Base-by-base conservation (phyloP, 768 basidiomycete species). In the Termitomyces sp. region DNA sequence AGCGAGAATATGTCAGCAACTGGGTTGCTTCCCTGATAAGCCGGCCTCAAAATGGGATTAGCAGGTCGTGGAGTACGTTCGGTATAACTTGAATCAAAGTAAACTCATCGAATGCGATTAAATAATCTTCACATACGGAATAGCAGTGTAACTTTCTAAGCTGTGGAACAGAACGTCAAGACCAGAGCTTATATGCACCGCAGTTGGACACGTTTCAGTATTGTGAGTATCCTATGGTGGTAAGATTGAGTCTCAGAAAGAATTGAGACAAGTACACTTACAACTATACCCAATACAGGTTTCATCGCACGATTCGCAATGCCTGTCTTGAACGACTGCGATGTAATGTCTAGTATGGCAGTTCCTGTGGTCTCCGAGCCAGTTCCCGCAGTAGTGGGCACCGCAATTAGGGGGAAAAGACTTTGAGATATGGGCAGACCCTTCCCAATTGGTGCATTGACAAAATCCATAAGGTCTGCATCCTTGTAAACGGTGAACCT, bases 91-190 rank as follows among this genome's bases (percentile, higher is more conserved):
- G 8, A 16, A n/a, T 35, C 38, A 18, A 18, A 40, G 43, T 52
- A 24, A 49, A 43, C 60, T 38, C 24, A 40, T 58, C 45, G 13
- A 11, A 40, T n/a, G 6, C 60, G 58, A 58, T 51, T 7, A 44
- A 43, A 40, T n/a, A 54, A 61, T 35, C n/a, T 16, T 30, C 83
- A 73, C 85, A 69, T 67, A 96, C 85, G 92, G 94, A 62, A 97
- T 94, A 5, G 94, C 91, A 8, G 94, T 96, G 69, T 90, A 96
- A 59, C 88, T 93, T 71, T 98, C 95, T 72, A 98, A 77, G 53
- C 94, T 92, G 65, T 98, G 96, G 82, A 98, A 98, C 35, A 98
- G 75, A 2, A 97, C 94, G 68, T 98, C 96, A 47, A 98, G 79
- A 3, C 96, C 96, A n/a, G 94, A 82, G 60, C 90, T 91, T 64